Conservation (phyloP, 345 rosid genomes). For the Atalantia buxifolia region DNA sequence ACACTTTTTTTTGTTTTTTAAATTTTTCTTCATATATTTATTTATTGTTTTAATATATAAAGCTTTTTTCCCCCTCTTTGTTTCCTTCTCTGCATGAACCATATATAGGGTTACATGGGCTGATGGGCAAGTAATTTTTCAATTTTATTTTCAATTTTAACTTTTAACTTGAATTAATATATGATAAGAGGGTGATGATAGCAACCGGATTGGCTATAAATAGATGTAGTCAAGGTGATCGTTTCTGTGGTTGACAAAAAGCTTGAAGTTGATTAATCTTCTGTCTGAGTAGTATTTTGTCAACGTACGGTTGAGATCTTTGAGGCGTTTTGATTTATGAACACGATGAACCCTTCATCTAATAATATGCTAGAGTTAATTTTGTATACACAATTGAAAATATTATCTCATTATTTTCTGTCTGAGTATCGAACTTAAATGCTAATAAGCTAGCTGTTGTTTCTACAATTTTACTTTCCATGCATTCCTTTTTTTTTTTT, state of each 20-base stretch:
- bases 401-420: not conserved
- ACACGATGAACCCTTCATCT: not conserved
- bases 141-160: too few relatives aligned
- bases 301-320: not conserved
- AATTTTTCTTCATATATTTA: too few relatives aligned
- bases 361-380: not conserved
- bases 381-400: not conserved
- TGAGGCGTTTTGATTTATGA: not conserved
- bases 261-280: not conserved
- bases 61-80: not conserved
- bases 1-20: not conserved
- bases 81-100: not conserved
- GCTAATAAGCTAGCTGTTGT: too few relatives aligned
- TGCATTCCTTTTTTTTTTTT: not conserved
- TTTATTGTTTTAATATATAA: not conserved
- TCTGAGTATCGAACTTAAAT: not conserved
- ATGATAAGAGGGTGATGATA: slow-evolving; percentile 13
- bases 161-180: not conserved
- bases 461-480: too few relatives aligned
- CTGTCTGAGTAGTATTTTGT: too few relatives aligned
- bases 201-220: slow-evolving; percentile 10
- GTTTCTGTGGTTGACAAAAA: not conserved
- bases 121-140: too few relatives aligned
- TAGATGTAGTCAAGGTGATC: not conserved
- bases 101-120: too few relatives aligned